Percentiles rank a stretch among this genome's conserved stretches.
These are phyloP conservation scores for Corniculantispora saksenae DNA, from an alignment of 2,329 filamentous ascomycete genomes.

Conservation along the genomic window DNA sequence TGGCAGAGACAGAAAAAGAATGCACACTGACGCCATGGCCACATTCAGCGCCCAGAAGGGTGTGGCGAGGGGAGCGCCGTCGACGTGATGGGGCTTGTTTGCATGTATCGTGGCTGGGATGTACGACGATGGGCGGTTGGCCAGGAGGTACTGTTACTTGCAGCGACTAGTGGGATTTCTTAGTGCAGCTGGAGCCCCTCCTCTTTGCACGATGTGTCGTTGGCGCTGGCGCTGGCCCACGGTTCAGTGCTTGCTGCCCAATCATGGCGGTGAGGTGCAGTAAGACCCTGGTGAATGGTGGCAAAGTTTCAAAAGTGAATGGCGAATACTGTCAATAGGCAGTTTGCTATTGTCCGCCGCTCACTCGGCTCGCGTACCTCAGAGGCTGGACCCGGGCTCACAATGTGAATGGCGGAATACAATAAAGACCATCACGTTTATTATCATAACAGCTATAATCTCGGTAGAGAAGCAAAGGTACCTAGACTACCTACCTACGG, in stretches of 20 bases:
- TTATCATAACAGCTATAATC: too few relatives aligned
- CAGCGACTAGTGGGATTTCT: neutral
- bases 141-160: slow-evolving; percentile 2
- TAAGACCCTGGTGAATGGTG: neutral
- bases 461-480: neutral
- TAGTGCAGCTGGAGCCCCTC: neutral
- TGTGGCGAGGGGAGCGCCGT: slow-evolving; percentile 7
- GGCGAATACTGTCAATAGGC: neutral
- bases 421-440: too few relatives aligned
- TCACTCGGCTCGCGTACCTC: too few relatives aligned
- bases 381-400: too few relatives aligned
- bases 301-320: neutral
- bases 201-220: neutral
- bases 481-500: neutral
- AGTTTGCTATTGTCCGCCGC: neutral
- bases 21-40: slow-evolving; percentile 30
- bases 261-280: slow-evolving; percentile 10
- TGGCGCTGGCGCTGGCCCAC: slow-evolving; percentile 7
- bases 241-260: neutral
- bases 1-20: slow-evolving; percentile 7
- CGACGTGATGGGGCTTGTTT: slow-evolving; percentile 1
- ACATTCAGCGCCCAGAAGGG: slow-evolving; percentile 3
- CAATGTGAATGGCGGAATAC: too few relatives aligned
- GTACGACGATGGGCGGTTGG: slow-evolving; percentile 3
- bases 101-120: slow-evolving; percentile 4